Percentiles rank a stretch among this genome's conserved stretches.
phyloP scores from a whole-genome alignment of 169 alveolate genomes.

The Neospora caninum region DNA sequence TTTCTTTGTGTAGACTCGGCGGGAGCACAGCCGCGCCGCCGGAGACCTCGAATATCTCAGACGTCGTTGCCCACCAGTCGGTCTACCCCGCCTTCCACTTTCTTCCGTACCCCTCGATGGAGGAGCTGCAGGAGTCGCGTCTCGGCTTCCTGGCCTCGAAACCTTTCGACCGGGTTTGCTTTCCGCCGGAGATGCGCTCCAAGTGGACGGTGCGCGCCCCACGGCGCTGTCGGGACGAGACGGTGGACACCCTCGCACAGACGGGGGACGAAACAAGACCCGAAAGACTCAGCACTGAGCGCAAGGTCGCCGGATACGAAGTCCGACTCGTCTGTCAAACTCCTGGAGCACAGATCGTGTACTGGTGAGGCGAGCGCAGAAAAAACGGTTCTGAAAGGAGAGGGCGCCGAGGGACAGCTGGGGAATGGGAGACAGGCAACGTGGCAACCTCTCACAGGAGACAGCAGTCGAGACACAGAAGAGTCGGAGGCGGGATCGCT shows the following conservation, averaged over 20 bases:
- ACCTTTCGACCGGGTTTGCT: conserved; percentile 13
- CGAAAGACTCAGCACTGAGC: not conserved
- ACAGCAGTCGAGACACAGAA: too few relatives aligned
- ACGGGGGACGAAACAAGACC: not conserved
- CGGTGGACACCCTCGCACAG: not conserved
- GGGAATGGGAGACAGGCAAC: too few relatives aligned
- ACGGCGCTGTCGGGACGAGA: not conserved
- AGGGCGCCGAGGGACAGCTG: too few relatives aligned
- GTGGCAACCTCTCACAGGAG: too few relatives aligned
- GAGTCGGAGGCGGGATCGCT: too few relatives aligned
- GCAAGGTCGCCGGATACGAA: not conserved
- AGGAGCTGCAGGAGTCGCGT: conserved; percentile 53
- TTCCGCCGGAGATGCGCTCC: conserved; percentile 39
- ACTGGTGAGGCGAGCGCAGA: not conserved
- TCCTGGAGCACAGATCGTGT: not conserved
- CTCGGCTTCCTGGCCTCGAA: conserved; percentile 24
- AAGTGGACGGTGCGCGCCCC: not conserved
- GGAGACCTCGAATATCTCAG: conserved; percentile 49
- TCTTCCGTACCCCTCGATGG: conserved; percentile 46
- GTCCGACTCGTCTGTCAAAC: conserved; percentile 28
- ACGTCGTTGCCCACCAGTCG: conserved; percentile 52
- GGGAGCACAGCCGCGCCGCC: conserved; percentile 65
- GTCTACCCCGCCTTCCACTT: conserved; percentile 51
- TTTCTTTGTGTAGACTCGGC: conserved; percentile 16
- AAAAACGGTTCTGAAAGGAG: too few relatives aligned